Evolutionary conservation across 345 rosid genomes (phyloP).

Genomic region (Bruguiera sexangula): DNA sequence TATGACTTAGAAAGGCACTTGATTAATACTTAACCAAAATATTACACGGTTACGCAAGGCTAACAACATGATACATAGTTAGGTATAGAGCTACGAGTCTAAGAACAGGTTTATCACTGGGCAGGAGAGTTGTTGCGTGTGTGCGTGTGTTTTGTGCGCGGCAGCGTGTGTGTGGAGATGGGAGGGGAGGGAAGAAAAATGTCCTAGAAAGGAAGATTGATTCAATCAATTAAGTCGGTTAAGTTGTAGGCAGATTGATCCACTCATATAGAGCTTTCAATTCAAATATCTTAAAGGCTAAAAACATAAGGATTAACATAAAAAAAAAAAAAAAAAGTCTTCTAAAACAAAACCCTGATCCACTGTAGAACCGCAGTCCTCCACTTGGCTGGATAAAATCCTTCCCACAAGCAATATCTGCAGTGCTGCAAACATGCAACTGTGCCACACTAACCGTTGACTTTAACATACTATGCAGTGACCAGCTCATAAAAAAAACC

Average conservation of each 20-base stretch:
- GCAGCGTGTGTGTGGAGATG: no score
- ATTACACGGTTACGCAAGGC: no score
- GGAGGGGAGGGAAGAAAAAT: no score
- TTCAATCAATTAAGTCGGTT: no score
- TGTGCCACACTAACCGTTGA: constrained; percentile 33
- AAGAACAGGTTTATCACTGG: no score
- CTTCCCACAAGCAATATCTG: constrained; percentile 38
- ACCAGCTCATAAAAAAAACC: constrained; percentile 16
- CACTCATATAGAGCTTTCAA: constrained; percentile 23
- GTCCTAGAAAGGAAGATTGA: no score
- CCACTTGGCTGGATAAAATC: constrained; percentile 23
- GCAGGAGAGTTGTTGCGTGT: no score
- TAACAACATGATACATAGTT: no score
- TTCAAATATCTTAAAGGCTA: constrained; percentile 26
- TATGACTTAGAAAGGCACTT: no score
- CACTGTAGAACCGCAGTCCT: constrained; percentile 18
- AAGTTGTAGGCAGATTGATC: constrained; percentile 7
- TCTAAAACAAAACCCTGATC: constrained; percentile 18
- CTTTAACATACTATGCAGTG: constrained; percentile 21
- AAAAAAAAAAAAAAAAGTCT: constrained; percentile 8
- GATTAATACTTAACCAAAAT: no score
- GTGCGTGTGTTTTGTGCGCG: no score
- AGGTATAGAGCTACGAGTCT: no score
- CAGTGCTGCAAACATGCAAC: constrained; percentile 44
- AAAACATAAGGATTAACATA: constrained; percentile 19